A percentile compares a stretch with the other conserved stretches of the same genome.
These are phyloP conservation scores for Cercospora sp. DNA, from an alignment of 2,329 filamentous ascomycete genomes.

Conservation along the genomic window DNA sequence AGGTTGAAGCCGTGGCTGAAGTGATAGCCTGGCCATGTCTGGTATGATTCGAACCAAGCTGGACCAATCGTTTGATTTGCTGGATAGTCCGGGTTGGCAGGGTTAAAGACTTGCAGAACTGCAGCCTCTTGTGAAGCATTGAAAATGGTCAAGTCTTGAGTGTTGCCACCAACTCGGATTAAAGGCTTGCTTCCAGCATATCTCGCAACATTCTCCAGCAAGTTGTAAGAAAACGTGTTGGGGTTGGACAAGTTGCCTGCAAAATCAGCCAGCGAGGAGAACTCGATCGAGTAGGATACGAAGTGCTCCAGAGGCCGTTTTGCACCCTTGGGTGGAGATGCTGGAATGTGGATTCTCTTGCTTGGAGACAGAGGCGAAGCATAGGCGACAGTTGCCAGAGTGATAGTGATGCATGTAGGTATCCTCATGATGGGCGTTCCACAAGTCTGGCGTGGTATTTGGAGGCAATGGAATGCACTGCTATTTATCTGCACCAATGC, in stretches of 20 bases:
- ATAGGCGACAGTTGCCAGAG: background rate
- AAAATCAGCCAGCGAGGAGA: conserved; percentile 55
- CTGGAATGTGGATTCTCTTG: background rate
- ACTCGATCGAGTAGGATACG: conserved; percentile 55
- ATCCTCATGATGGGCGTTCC: background rate
- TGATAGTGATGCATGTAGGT: background rate
- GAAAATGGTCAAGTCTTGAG: conserved; percentile 64
- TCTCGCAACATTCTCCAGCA: conserved; percentile 57
- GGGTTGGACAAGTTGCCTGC: conserved; percentile 56
- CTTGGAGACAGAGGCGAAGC: background rate
- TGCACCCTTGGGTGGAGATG: conserved; percentile 49
- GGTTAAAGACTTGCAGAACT: conserved; percentile 55
- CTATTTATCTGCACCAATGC: background rate
- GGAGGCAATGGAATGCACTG: background rate
- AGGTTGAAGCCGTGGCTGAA: conserved; percentile 65
- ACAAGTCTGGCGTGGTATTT: background rate
- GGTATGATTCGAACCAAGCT: conserved; percentile 63
- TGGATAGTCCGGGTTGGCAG: conserved; percentile 57
- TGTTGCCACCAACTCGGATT: conserved; percentile 65
- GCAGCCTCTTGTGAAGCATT: conserved; percentile 54
- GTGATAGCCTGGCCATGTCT: conserved; percentile 55
- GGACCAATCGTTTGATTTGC: conserved; percentile 61
- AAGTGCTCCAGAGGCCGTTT: conserved; percentile 46
- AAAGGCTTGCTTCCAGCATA: conserved; percentile 59
- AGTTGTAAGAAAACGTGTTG: conserved; percentile 61